Evolutionary conservation across 257 asterid genomes (phyloP).

Genomic region (Fraxinus anomala): DNA sequence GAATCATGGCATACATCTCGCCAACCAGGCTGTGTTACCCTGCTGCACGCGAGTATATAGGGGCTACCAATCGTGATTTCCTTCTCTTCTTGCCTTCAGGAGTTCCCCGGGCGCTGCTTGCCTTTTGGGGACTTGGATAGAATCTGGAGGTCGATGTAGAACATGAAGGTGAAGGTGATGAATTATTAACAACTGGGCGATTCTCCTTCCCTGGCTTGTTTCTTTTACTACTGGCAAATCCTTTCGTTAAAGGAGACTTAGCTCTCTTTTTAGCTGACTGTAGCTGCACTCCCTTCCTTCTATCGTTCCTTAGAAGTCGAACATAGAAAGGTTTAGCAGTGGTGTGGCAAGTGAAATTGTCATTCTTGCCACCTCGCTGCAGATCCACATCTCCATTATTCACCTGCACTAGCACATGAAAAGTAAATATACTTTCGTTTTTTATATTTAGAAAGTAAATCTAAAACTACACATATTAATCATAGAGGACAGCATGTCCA

Average conservation of each 20-base stretch:
- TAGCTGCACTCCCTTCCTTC: conserved; percentile 40
- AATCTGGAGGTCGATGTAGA: conserved; percentile 18
- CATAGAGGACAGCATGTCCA: too few species aligned
- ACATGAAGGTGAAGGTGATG: conserved; percentile 54
- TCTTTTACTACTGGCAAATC: conserved; percentile 27
- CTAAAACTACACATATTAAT: too few species aligned
- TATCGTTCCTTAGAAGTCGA: conserved; percentile 47
- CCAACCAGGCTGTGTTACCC: conserved; percentile 31
- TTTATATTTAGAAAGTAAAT: too few species aligned
- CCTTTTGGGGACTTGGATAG: conserved; percentile 41
- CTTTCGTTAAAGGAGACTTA: conserved; percentile 50
- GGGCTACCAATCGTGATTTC: conserved; percentile 45
- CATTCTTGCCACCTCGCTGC: conserved; percentile 31
- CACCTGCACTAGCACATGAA: conserved; percentile 49
- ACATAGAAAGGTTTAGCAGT: conserved; percentile 57
- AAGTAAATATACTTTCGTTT: not conserved
- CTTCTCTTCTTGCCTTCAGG: conserved; percentile 85
- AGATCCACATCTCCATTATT: conserved; percentile 80
- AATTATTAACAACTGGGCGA: conserved; percentile 20
- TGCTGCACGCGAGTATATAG: conserved; percentile 50
- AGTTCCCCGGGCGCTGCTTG: conserved; percentile 46
- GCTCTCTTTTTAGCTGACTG: conserved; percentile 60
- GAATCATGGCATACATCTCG: not conserved
- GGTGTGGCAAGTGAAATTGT: conserved; percentile 54
- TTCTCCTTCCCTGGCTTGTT: conserved; percentile 54